Evolutionary conservation across 768 basidiomycete genomes (phyloP), one percentile per base, ranked within the genome.

Genomic region (Aureoboletus auriporus): DNA sequence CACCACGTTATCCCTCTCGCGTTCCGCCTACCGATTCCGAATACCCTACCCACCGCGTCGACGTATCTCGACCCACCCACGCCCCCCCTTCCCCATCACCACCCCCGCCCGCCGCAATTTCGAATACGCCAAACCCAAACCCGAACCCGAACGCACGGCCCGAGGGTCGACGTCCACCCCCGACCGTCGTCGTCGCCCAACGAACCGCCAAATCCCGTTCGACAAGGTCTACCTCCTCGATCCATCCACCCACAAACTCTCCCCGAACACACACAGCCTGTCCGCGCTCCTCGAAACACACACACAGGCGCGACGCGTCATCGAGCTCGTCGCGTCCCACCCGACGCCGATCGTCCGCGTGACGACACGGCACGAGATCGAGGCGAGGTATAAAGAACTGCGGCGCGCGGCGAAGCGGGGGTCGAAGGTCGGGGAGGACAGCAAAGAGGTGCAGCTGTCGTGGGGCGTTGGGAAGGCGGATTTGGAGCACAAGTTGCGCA

Each of bases 391-490:
- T 16, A 70, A 67, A 51, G 65, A 69, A 47, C 55, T 64, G 42
- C 71, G 69, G 53, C 64, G 58, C 41, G 69, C 70, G 57, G 47
- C 35, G 53, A 65, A 39, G 61, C 68, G 44, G 63, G 72, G 49
- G 50, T 62, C 17, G 44, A 60, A 52, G 49, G 58, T 47, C 9
- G 54, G 60, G 20, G 61, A 59, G 51, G 68, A 67, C 53, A 60
- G 69, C 46, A 90, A 89, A 69, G 83, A 88, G 69, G 70, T 89
- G 5, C 84, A 86, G 66, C 59, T 92, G 39, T 80, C 82, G 11
- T 92, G 88, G 86, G 73, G 71, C 3, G 76, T 82, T 11, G 78
- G 69, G 7, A 53, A 62, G 28, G 77, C 73, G 7, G 90, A 93
- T 57, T 57, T 83, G 16, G 71, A 71, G 33, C 84, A 84, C 64